A percentile compares a stretch with the other conserved stretches of the same genome.
phyloP scores from a whole-genome alignment of 2,329 filamentous ascomycete species.

The Nemania serpens region DNA sequence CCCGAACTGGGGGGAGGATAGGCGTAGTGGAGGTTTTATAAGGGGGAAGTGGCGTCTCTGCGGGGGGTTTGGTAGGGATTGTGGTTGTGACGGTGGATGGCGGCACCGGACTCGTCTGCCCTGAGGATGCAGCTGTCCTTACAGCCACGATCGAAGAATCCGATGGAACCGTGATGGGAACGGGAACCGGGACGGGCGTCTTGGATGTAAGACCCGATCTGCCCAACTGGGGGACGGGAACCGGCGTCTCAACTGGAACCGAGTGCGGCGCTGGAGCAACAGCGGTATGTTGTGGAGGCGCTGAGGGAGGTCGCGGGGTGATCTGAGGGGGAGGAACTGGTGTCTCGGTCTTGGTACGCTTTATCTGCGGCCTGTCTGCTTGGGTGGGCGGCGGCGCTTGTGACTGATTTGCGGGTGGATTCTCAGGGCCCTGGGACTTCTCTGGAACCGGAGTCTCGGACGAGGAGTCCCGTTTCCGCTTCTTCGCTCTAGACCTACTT shows the following conservation, averaged over 20 bases:
- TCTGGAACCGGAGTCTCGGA: constrained; percentile 40
- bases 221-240: constrained; percentile 41
- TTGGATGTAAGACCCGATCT: constrained; percentile 40
- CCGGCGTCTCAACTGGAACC: constrained; percentile 38
- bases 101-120: constrained; percentile 39
- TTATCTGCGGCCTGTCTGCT: constrained; percentile 47
- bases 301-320: constrained; percentile 41
- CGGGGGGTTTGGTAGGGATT: constrained; percentile 43
- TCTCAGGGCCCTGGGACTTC: constrained; percentile 38
- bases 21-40: constrained; percentile 45
- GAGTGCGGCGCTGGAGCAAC: constrained; percentile 14
- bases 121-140: constrained; percentile 35
- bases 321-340: constrained; percentile 54
- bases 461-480: constrained; percentile 52
- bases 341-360: constrained; percentile 62
- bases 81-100: constrained; percentile 45
- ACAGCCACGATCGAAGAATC: constrained; percentile 37
- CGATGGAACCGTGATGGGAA: constrained; percentile 33
- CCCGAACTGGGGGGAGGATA: constrained; percentile 44
- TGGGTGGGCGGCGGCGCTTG: constrained; percentile 26
- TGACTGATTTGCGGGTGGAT: constrained; percentile 22
- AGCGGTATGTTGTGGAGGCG: constrained; percentile 35
- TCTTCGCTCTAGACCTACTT: constrained; percentile 42
- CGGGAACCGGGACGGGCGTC: constrained; percentile 43
- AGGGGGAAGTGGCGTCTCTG: constrained; percentile 51